Evolutionary conservation across 2,329 filamentous ascomycete species (phyloP).

Genomic region (Xylariaceae sp.): DNA sequence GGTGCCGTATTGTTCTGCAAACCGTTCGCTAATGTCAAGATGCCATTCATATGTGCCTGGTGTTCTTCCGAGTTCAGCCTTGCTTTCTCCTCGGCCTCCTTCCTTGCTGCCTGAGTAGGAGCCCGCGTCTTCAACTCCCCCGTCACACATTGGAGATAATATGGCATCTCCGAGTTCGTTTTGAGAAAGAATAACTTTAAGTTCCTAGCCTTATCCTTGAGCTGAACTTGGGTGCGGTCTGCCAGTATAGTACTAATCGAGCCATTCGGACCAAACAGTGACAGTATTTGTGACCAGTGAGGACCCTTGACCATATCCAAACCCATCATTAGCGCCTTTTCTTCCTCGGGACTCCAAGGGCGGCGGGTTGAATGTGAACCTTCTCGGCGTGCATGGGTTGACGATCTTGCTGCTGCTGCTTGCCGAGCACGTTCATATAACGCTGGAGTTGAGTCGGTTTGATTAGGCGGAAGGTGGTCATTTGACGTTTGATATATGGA

Average conservation of each 20-base stretch:
- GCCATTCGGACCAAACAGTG: constrained; percentile 78
- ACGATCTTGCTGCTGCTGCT: constrained; percentile 59
- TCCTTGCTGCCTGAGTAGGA: constrained; percentile 71
- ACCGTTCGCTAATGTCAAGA: constrained; percentile 57
- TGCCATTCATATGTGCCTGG: constrained; percentile 61
- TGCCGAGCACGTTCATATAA: constrained; percentile 63
- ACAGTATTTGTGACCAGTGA: constrained; percentile 90
- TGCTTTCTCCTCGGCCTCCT: constrained; percentile 67
- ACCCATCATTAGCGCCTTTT: constrained; percentile 86
- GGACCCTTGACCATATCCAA: constrained; percentile 87
- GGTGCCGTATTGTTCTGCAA: constrained; percentile 44
- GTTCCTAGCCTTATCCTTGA: constrained; percentile 91
- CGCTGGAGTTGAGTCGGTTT: constrained; percentile 56
- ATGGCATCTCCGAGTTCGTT: constrained; percentile 87
- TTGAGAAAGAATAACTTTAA: constrained; percentile 91
- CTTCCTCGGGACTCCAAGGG: constrained; percentile 87
- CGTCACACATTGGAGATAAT: constrained; percentile 84
- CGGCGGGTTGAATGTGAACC: constrained; percentile 66
- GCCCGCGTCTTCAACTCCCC: constrained; percentile 87
- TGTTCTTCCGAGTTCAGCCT: constrained; percentile 62
- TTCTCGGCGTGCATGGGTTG: constrained; percentile 57
- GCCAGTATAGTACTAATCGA: constrained; percentile 82
- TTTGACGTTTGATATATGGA: constrained; percentile 32
- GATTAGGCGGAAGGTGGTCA: constrained; percentile 55
- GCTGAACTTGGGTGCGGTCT: constrained; percentile 86